These are phyloP conservation scores for Globisporangium cylindrosporum DNA, from an alignment of 352 stramenopile species.

Conservation along the genomic window DNA sequence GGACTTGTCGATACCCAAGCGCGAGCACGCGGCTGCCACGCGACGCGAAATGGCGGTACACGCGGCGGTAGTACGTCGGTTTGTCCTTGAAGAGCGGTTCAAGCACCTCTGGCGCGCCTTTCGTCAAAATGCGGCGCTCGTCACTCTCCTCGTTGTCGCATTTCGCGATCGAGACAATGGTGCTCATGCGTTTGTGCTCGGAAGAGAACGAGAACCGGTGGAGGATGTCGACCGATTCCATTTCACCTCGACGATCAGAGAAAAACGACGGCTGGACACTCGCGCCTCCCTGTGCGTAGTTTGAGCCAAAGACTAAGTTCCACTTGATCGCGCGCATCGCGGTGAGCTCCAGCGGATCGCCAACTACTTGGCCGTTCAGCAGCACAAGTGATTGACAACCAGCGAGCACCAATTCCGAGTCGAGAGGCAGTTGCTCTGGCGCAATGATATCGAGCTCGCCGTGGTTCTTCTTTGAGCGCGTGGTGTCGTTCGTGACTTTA, in stretches of 20 bases:
- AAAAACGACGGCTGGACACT: slow-evolving; percentile 31
- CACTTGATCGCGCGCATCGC: slow-evolving; percentile 85
- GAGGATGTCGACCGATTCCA: slow-evolving; percentile 54
- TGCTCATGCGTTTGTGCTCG: slow-evolving; percentile 91
- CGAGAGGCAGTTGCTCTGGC: slow-evolving; percentile 29
- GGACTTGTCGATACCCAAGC: slow-evolving; percentile 73
- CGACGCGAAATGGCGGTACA: slow-evolving; percentile 43
- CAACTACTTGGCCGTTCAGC: slow-evolving; percentile 86
- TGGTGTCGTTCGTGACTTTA: not conserved
- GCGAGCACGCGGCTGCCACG: slow-evolving; percentile 79
- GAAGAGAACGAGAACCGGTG: slow-evolving; percentile 89
- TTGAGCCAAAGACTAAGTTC: slow-evolving; percentile 27
- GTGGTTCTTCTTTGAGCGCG: not conserved
- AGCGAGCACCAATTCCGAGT: slow-evolving; percentile 41
- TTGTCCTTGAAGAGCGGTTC: slow-evolving; percentile 67
- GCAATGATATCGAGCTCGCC: slow-evolving; percentile 32
- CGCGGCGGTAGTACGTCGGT: slow-evolving; percentile 56
- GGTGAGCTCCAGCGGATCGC: slow-evolving; percentile 93
- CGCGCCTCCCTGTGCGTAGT: slow-evolving; percentile 2
- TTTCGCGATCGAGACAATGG: slow-evolving; percentile 52
- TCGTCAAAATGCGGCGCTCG: slow-evolving; percentile 71
- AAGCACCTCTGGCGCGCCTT: slow-evolving; percentile 93
- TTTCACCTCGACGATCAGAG: slow-evolving; percentile 25
- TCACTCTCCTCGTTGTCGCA: slow-evolving; percentile 30
- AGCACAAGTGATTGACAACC: slow-evolving; percentile 92